These are phyloP conservation scores for Senecio squalidus DNA, from an alignment of 140 eudicot genomes.

Conservation along the genomic window DNA sequence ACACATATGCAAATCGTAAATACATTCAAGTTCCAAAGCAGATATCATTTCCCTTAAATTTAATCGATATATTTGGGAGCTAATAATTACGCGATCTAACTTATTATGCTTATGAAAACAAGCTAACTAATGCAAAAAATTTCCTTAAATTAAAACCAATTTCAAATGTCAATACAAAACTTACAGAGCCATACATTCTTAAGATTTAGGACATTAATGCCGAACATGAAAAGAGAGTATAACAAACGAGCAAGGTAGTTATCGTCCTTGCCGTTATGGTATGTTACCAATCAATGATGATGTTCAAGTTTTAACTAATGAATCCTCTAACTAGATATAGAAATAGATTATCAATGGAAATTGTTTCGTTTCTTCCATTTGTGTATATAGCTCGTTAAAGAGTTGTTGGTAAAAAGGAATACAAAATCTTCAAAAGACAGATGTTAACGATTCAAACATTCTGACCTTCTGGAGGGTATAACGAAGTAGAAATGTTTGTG, in stretches of 20 bases:
- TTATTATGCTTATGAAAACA: not conserved
- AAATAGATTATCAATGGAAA: not conserved
- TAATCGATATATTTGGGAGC: not conserved
- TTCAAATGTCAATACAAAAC: not conserved
- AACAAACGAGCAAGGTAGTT: constrained; percentile 5
- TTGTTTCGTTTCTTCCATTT: not conserved
- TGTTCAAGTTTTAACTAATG: not conserved
- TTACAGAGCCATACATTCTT: not conserved
- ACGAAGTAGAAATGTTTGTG: constrained; percentile 1
- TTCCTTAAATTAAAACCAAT: not conserved
- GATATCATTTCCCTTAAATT: not conserved
- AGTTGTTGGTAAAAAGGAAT: not conserved
- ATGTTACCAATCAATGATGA: constrained; percentile 1
- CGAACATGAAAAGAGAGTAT: constrained; percentile 3
- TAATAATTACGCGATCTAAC: not conserved
- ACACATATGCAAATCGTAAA: not conserved
- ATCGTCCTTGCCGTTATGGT: constrained; percentile 1
- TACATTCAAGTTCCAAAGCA: not conserved
- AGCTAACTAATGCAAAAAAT: too few relatives aligned
- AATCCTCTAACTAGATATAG: not conserved
- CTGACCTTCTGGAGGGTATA: not conserved
- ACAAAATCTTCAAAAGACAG: not conserved
- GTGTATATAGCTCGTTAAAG: not conserved
- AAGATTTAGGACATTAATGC: not conserved
- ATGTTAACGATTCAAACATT: too few relatives aligned